Base-by-base conservation (phyloP, 2,329 filamentous ascomycete species). In the Arthrocladium fulminans region DNA sequence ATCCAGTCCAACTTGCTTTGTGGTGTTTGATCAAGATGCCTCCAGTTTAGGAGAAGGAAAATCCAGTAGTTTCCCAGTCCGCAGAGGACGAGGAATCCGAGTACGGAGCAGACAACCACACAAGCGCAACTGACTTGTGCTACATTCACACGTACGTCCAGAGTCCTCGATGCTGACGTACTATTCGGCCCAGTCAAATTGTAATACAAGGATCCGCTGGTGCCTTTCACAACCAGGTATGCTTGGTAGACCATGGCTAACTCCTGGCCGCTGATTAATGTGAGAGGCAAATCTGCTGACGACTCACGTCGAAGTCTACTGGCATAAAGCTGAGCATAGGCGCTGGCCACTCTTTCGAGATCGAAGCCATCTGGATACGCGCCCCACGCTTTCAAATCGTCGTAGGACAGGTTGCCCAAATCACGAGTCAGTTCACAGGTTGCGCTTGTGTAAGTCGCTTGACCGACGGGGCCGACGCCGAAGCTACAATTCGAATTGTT, bases 1-100 rank as follows among this genome's bases (percentile, higher is more conserved):
- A 53, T 43, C 51, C 48, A 53, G 32, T 50, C 50, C 7, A 52
- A 39, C 43, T 50, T 52, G n/a, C 47, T 48, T 40, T 52, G 52
- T 10, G 52, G 49, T 12, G 48, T 38, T 9, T 29, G 20, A n/a
- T 39, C 35, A 10, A 50, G 27, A 10, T 20, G 27, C 22, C 30
- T 34, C 22, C 27, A 40, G 34, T 54, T 12, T 7, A 22, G n/a
- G 8, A 50, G 39, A 22, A 47, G 32, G 12, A 37, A 38, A 23
- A 49, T 17, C 23, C 22, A 39, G 39, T 51, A 51, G 9, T 22
- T 32, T 9, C 20, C 20, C 15, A 46, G 25, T 3, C 42, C 49
- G 19, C 51, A 19, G 15, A 30, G 27, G n/a, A 50, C 37, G 23
- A 50, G 45, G 17, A 44, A 15, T n/a, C 25, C 25, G n/a, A 50